These are phyloP conservation scores for Caloboletus firmus DNA, from an alignment of 1,284 basidiomycete species.

Conservation along the genomic window DNA sequence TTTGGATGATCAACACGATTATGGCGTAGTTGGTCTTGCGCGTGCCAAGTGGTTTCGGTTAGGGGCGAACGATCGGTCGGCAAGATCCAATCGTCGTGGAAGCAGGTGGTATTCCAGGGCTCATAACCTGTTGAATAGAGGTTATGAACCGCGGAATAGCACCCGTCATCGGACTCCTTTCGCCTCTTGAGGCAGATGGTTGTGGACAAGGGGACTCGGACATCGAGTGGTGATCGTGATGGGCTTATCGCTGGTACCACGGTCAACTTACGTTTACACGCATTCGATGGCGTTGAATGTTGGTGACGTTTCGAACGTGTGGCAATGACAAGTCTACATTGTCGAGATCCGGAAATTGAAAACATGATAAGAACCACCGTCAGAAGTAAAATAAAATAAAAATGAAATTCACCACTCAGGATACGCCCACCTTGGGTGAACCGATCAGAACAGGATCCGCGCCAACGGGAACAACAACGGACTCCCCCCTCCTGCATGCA, in stretches of 20 bases:
- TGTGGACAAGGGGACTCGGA: neutral
- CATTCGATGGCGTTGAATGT: neutral
- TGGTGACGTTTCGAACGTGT: conserved; percentile 14
- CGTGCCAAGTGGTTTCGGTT: neutral
- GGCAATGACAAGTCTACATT: conserved; percentile 8
- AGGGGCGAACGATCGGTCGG: neutral
- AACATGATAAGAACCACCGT: conserved; percentile 8
- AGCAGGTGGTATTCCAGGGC: conserved; percentile 25
- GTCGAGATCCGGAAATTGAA: conserved; percentile 32
- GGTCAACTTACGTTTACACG: conserved; percentile 19
- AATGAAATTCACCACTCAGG: conserved; percentile 7
- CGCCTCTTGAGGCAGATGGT: neutral
- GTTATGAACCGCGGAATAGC: conserved; percentile 21
- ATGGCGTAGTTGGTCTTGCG: conserved; percentile 16
- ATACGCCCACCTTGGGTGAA: conserved; percentile 12
- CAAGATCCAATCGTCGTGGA: conserved; percentile 15
- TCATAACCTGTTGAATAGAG: conserved; percentile 27
- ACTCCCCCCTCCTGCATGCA: conserved; percentile 14
- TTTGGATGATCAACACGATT: neutral
- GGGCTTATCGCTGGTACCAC: conserved; percentile 7
- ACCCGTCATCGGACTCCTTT: conserved; percentile 3
- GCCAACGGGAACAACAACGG: neutral
- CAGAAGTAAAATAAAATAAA: conserved; percentile 9
- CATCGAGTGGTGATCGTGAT: neutral
- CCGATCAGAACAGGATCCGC: conserved; percentile 20